Conservation (phyloP, 1,284 basidiomycete species). For the Cutaneotrichosporon sp. region DNA sequence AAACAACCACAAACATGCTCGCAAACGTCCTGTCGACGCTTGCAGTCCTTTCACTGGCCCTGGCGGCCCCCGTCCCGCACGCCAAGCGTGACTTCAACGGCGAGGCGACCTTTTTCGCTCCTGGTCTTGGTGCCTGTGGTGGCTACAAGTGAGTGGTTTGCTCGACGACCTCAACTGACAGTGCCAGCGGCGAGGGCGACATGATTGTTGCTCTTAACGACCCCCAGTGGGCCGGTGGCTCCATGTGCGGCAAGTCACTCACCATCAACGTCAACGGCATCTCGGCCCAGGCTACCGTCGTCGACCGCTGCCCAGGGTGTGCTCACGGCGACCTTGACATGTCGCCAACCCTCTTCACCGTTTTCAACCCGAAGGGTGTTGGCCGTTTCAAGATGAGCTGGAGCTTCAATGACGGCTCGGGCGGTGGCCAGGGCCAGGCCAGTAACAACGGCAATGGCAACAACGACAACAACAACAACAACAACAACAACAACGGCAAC, state of each 20-base stretch:
- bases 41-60: background rate
- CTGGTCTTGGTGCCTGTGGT: slow-evolving; percentile 28
- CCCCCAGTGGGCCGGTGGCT: slow-evolving; percentile 51
- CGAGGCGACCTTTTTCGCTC: slow-evolving; percentile 23
- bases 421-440: slow-evolving; percentile 5
- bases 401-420: slow-evolving; percentile 51
- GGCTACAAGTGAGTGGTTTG: slow-evolving; percentile 1
- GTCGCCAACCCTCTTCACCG: slow-evolving; percentile 64
- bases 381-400: slow-evolving; percentile 62
- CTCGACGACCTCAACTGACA: too few relatives aligned
- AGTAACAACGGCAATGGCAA: background rate
- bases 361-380: slow-evolving; percentile 35
- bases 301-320: slow-evolving; percentile 55
- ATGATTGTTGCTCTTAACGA: slow-evolving; percentile 47
- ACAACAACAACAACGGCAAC: background rate
- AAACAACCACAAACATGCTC: slow-evolving; percentile 1
- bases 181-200: slow-evolving; percentile 16
- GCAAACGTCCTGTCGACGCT: slow-evolving; percentile 1
- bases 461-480: background rate
- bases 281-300: slow-evolving; percentile 58
- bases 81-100: slow-evolving; percentile 16
- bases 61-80: background rate
- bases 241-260: slow-evolving; percentile 59
- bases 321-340: slow-evolving; percentile 67
- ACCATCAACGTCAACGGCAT: slow-evolving; percentile 61